Conservation (phyloP, 1,139 yeast species). For the Saccharomyces hybrid region DNA sequence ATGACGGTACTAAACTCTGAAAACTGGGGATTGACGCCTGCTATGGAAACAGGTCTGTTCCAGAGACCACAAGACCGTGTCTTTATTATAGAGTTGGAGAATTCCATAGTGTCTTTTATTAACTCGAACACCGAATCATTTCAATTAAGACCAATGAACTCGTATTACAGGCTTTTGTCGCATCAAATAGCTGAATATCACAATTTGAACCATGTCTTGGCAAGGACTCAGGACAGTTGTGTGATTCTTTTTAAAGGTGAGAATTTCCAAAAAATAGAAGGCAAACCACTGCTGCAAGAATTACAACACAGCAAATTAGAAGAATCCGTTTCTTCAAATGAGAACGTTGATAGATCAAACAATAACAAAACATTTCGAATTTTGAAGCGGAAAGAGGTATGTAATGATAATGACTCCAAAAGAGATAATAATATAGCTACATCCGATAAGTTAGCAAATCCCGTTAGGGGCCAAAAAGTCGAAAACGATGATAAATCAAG, state of each 20-base stretch:
- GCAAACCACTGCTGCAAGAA: slow-evolving; percentile 16
- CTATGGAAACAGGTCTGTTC: slow-evolving; percentile 37
- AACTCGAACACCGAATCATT: slow-evolving; percentile 36
- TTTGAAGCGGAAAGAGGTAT: neutral
- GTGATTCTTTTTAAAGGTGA: slow-evolving; percentile 35
- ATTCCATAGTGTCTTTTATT: slow-evolving; percentile 35
- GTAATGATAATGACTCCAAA: neutral
- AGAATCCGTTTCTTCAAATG: neutral
- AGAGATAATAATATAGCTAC: neutral
- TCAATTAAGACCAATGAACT: slow-evolving; percentile 48
- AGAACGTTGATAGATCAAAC: neutral
- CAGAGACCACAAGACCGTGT: slow-evolving; percentile 42
- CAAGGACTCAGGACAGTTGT: slow-evolving; percentile 39
- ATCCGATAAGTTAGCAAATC: neutral
- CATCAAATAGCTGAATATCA: slow-evolving; percentile 68
- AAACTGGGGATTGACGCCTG: slow-evolving; percentile 23
- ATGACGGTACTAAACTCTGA: slow-evolving; percentile 1
- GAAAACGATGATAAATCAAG: neutral
- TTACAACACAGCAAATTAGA: slow-evolving; percentile 8
- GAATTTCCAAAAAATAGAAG: slow-evolving; percentile 13
- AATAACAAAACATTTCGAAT: neutral
- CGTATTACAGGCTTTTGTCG: slow-evolving; percentile 55
- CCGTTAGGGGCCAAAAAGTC: neutral
- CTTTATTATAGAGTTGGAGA: slow-evolving; percentile 49
- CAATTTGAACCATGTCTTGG: slow-evolving; percentile 44